Evolutionary conservation across 345 rosid species (phyloP), one percentile per base, ranked within the genome.

Genomic region (Acer saccharum): DNA sequence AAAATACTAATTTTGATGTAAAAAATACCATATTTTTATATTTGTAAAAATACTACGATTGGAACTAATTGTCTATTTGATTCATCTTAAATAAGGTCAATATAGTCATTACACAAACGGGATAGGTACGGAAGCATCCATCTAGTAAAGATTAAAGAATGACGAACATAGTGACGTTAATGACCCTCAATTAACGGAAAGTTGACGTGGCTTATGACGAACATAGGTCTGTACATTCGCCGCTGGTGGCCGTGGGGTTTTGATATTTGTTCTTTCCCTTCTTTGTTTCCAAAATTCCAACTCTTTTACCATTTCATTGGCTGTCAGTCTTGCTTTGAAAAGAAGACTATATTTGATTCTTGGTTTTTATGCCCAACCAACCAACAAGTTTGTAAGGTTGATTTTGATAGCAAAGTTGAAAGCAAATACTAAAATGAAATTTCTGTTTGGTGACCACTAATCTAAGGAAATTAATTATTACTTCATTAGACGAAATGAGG

Each of bases 191-290:
- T 5, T 23, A 48, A 79, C 63, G 43, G 67, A 18, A 73, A 62
- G 6, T 20, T 61, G 65, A 74, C 69, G 65, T 80, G 75, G 82
- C 41, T 25, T 12, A 1, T 43, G 17, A n/a, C n/a, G n/a, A n/a
- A n/a, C n/a, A n/a, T n/a, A n/a, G 10, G 18, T 44, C 18, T 68
- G 58, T 44, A 5, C 44, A 58, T 35, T 7, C 25, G 25, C 25
- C 1, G 0, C 0, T 10, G 1, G 61, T 23, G n/a, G n/a, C n/a
- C n/a, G n/a, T n/a, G 17, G 13, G 1, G 14, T 17, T 69, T 35
- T 17, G 29, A 52, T 25, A n/a, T 48, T 7, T 71, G 7, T 11
- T 4, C 63, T 18, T 58, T 18, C 12, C 6, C 58, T 25, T 39
- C n/a, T 60, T 20, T 64, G 27, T 11, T 11, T 17, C 50, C 54